These are phyloP conservation scores for Trametes cubensis DNA, from an alignment of 768 basidiomycete genomes.

Conservation along the genomic window DNA sequence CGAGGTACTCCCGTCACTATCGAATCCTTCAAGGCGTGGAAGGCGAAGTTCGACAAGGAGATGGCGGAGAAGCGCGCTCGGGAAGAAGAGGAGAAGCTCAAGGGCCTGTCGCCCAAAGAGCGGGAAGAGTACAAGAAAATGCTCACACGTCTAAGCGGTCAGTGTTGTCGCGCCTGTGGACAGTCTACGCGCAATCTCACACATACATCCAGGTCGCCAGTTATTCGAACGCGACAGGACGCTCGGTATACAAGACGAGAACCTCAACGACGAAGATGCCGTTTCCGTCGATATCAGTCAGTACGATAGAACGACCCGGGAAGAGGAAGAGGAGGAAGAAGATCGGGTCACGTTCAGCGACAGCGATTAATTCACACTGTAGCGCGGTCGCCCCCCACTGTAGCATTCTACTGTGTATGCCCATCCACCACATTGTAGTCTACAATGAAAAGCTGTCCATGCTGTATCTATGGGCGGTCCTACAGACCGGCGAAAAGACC, in stretches of 20 bases:
- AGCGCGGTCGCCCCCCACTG: conserved; percentile 4
- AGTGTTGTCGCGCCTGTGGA: conserved; percentile 26
- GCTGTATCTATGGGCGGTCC: conserved; percentile 19
- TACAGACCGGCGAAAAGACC: conserved; percentile 67
- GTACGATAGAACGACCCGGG: conserved; percentile 67
- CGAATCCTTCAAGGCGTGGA: conserved; percentile 83
- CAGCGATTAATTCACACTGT: conserved; percentile 62
- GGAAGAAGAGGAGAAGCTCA: conserved; percentile 81
- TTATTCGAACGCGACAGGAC: conserved; percentile 84
- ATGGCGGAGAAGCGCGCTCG: conserved; percentile 54
- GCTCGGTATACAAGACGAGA: conserved; percentile 74
- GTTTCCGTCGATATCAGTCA: conserved; percentile 88
- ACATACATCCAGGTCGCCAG: conserved; percentile 72
- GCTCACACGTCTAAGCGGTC: conserved; percentile 68
- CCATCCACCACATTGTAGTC: conserved; percentile 18
- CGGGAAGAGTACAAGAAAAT: conserved; percentile 79
- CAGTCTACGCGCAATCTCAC: conserved; percentile 5
- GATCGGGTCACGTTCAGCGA: conserved; percentile 77
- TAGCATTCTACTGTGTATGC: conserved; percentile 9
- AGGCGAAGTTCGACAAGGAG: conserved; percentile 75
- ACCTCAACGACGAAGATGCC: conserved; percentile 79
- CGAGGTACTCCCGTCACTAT: conserved; percentile 90
- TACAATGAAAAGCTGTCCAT: conserved; percentile 13
- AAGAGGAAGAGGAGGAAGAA: conserved; percentile 70
- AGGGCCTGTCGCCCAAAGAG: conserved; percentile 73